Evolutionary conservation across 2,329 filamentous ascomycete species (phyloP), one percentile per base, ranked within the genome.

Genomic region (Arthrobotrys musiformis): DNA sequence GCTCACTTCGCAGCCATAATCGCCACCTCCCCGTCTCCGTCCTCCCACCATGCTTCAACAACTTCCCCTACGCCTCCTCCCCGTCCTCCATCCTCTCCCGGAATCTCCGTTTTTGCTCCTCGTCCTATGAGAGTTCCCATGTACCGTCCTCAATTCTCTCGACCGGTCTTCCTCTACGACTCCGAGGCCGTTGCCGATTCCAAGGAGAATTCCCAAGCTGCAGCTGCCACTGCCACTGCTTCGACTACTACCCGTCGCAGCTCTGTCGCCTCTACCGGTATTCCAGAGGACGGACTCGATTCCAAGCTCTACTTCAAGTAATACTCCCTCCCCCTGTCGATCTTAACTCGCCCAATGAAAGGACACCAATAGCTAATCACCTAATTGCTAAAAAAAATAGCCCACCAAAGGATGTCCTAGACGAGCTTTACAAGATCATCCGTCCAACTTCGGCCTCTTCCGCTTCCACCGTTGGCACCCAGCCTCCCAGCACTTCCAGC

Each of bases 111-210:
- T 46, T 78, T 68, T 13, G 74, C 74, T 30, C 74, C 74, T 58
- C 67, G 74, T 24, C 74, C 74, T n/a, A 73, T 78, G 68, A 61
- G 74, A 2, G 44, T 78, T 30, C 74, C 74, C 54, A 69, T 73
- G 54, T 78, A 78, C 68, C 67, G 74, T 37, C 74, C 74, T 30
- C 68, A 72, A 30, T 78, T 78, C 56, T 68, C 74, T 46, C 74
- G 74, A 54, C 74, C 74, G n/a, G 69, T 78, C 62, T 78, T 78
- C 68, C 61, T 78, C 40, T 78, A 72, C 68, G 74, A 78, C 56
- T 63, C 74, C 42, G 74, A 78, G 4, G 48, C 58, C 54, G 52
- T 40, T n/a, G n/a, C n/a, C 61, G 66, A 56, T 24, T 15, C 28
- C 56, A 78, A 78, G 35, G 73, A 77, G 61, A 77, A 77, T 61